Base-by-base conservation (phyloP, 371 early-diverging fungal genomes). In the Apophysomyces sp. region DNA sequence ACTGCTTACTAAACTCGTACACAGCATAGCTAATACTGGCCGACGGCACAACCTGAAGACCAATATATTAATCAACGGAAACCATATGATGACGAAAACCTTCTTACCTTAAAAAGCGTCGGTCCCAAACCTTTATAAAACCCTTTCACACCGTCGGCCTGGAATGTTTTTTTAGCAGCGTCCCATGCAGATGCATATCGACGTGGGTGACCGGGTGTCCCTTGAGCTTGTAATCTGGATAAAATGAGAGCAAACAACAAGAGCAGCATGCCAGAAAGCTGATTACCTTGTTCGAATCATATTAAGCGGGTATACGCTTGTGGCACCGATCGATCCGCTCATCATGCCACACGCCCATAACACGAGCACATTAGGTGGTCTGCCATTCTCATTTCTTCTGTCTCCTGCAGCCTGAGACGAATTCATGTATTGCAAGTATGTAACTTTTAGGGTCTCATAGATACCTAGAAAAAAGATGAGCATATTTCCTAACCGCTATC, bases 51-150 rank as follows among this genome's bases (percentile, higher is more conserved):
- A 87, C 87, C 79, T 81, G 65, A 21, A 29, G 8, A 3, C 12
- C 1, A 2, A 16, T 57, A 18, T 32, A 16, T 55, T 40, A 54
- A 26, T 58, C 11, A 32, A 16, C 44, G 26, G 16, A 24, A 44
- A 9, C 27, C 12, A 4, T 13, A 27, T 6, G 36, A n/a, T n/a
- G n/a, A n/a, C 53, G 15, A 29, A 15, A 21, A 58, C 18, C 52
- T 6, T 16, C 16, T 72, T 73, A 88, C 87, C 80, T 92, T 91
- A 58, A 88, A 74, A 30, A 94, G 68, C 11, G 92, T 89, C 6
- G 94, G 93, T 13, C 82, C 86, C 37, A 94, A 70, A 11, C 98
- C 98, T 69, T 89, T 93, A 88, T 95, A 98, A 60, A 98, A 86
- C 6, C 93, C 93, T 15, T 76, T 54, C 6, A 92, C 72, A 16